Percentiles rank a stretch among this genome's conserved stretches.
These are phyloP conservation scores for Pleurotus tuoliensis DNA, from an alignment of 768 basidiomycete genomes.

Conservation along the genomic window DNA sequence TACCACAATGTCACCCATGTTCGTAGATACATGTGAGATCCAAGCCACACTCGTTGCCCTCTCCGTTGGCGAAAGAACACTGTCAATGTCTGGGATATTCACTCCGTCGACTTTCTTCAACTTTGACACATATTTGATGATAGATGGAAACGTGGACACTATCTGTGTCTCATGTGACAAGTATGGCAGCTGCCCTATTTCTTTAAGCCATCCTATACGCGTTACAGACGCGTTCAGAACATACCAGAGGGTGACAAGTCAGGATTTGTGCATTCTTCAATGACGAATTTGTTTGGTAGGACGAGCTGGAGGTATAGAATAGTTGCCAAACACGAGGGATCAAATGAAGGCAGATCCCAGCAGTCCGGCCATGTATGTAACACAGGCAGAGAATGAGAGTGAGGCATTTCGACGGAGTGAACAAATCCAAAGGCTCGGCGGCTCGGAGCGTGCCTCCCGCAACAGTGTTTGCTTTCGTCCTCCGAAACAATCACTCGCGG, in stretches of 20 bases:
- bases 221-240: constrained; percentile 19
- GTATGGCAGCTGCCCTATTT: constrained; percentile 68
- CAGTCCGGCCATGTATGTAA: constrained; percentile 70
- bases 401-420: no score
- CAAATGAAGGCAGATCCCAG: constrained; percentile 64
- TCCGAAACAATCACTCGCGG: no score
- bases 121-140: constrained; percentile 61
- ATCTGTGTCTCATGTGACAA: constrained; percentile 53
- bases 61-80: constrained; percentile 38
- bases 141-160: constrained; percentile 52
- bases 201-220: neutral
- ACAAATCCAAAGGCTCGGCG: neutral
- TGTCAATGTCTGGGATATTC: constrained; percentile 44
- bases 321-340: constrained; percentile 62
- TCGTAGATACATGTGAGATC: constrained; percentile 59
- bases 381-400: constrained; percentile 13
- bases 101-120: constrained; percentile 28
- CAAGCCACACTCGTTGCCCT: constrained; percentile 58
- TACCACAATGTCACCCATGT: constrained; percentile 71
- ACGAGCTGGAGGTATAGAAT: constrained; percentile 65
- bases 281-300: constrained; percentile 62
- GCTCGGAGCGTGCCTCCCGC: neutral
- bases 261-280: constrained; percentile 62
- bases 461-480: neutral
- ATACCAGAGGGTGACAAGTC: constrained; percentile 72